These are phyloP conservation scores for Fraxinus baroniana DNA, from an alignment of 305 asterid species.

Conservation along the genomic window DNA sequence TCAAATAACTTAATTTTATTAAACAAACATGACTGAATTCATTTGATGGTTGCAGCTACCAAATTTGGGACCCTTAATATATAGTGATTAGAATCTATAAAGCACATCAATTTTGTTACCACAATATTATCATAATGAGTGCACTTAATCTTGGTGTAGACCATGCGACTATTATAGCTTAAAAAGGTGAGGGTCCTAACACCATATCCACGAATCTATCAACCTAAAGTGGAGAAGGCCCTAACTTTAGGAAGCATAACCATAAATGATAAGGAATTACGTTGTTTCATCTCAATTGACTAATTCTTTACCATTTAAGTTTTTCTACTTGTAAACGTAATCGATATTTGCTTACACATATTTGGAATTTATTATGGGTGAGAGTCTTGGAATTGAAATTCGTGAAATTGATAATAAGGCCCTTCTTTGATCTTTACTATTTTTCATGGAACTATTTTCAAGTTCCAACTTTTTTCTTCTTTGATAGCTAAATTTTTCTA, in stretches of 20 bases:
- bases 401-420: neutral
- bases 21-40: conserved; percentile 20
- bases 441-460: no score
- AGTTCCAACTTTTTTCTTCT: no score
- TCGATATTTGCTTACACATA: neutral
- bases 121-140: conserved; percentile 35
- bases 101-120: conserved; percentile 33
- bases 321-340: neutral
- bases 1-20: neutral
- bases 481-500: no score
- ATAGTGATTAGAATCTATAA: conserved; percentile 6
- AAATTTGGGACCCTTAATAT: conserved; percentile 26
- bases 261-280: conserved; percentile 2
- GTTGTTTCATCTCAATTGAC: neutral
- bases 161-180: conserved; percentile 43
- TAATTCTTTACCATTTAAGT: neutral
- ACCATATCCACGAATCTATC: conserved; percentile 3
- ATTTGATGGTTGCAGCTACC: conserved; percentile 41
- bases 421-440: no score
- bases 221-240: conserved; percentile 19
- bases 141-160: conserved; percentile 43
- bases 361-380: neutral
- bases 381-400: neutral
- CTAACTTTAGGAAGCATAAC: conserved; percentile 35
- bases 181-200: conserved; percentile 29